Evolutionary conservation across 75 land plant genomes (phyloP), one percentile per base, ranked within the genome.

Genomic region (Sequoiadendron giganteum): DNA sequence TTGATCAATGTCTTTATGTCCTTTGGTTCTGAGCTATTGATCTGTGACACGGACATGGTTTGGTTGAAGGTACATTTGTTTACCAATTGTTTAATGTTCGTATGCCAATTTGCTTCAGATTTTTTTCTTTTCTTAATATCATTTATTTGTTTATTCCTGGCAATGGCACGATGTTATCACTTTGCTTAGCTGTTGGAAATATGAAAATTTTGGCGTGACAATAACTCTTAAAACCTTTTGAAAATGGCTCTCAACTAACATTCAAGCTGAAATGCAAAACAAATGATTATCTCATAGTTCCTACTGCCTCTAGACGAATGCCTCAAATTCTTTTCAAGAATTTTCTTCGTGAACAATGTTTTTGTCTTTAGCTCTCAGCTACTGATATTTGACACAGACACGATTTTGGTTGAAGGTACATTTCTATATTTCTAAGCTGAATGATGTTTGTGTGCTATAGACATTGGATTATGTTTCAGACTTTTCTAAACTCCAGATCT

Each of bases 41-140:
- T 98, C 95, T 97, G 99, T 86, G 99, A 98, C 77, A 98, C 99
- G 28, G 99, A 98, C 90, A 97, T 98, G 95, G 97, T 98, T 55
- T 98, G 99, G 96, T 85, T 97, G 43, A 95, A 98, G 99, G 99
- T 98, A 92, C 13, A 39, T 36, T 14, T 85, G 56, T 45, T 25
- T 73, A n/a, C 47, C 36, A 25, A 83, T 83, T 83, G 42, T 0
- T 28, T 42, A 39, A 83, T 34, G 13, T 83, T 18, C 55, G 18
- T 36, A 56, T 40, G 47, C 14, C 8, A 15, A 40, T 68, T 38
- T 68, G 47, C 16, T 68, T 86, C 13, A 86, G 48, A 84, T 34
- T n/a, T 7, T 4, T 54, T 30, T 36, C 38, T 28, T 84, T 54
- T 49, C 0, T 15, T n/a, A 18, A 42, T 0, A 43, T 39, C 16